Percentiles rank a stretch among this genome's conserved stretches.
Evolutionary conservation across 2,329 filamentous ascomycete genomes (phyloP).

Genomic region (Ceratocystis huliohia): DNA sequence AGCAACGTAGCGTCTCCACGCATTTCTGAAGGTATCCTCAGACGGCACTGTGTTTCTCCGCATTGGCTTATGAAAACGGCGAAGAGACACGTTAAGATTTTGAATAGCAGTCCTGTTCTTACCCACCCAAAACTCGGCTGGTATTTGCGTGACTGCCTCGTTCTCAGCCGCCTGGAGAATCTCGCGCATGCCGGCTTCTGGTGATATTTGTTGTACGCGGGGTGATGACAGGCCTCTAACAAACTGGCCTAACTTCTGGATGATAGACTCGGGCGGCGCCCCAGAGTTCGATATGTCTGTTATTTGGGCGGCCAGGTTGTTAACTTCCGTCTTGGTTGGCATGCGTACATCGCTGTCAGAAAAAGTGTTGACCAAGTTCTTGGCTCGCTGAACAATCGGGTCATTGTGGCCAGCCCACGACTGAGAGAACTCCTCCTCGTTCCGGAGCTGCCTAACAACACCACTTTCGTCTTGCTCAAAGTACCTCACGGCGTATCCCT

Average conservation of each 20-base stretch:
- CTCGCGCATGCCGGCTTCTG: conserved; percentile 4
- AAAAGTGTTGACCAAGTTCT: conserved; percentile 15
- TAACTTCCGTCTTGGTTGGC: conserved; percentile 24
- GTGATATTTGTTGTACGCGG: conserved; percentile 3
- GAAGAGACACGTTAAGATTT: conserved; percentile 18
- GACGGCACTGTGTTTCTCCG: conserved; percentile 21
- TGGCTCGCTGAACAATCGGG: conserved; percentile 19
- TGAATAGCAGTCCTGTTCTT: conserved; percentile 7
- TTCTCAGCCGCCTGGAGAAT: conserved; percentile 19
- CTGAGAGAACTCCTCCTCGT: conserved; percentile 32
- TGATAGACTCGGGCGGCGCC: conserved; percentile 15
- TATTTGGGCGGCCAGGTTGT: conserved; percentile 22
- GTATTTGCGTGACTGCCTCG: conserved; percentile 15
- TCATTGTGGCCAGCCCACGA: conserved; percentile 29
- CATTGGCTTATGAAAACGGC: conserved; percentile 19
- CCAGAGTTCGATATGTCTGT: conserved; percentile 13
- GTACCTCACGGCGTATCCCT: conserved; percentile 21
- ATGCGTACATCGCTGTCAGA: conserved; percentile 18
- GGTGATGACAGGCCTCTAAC: conserved; percentile 19
- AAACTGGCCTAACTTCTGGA: conserved; percentile 17
- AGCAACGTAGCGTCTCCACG: conserved; percentile 40
- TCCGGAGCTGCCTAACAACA: conserved; percentile 29
- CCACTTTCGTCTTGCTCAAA: conserved; percentile 34
- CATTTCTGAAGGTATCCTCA: conserved; percentile 29
- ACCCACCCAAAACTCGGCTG: conserved; percentile 3